A percentile compares a stretch with the other conserved stretches of the same genome.
Evolutionary conservation across 2,329 filamentous ascomycete genomes (phyloP).

Genomic region (Stemphylium beticola): DNA sequence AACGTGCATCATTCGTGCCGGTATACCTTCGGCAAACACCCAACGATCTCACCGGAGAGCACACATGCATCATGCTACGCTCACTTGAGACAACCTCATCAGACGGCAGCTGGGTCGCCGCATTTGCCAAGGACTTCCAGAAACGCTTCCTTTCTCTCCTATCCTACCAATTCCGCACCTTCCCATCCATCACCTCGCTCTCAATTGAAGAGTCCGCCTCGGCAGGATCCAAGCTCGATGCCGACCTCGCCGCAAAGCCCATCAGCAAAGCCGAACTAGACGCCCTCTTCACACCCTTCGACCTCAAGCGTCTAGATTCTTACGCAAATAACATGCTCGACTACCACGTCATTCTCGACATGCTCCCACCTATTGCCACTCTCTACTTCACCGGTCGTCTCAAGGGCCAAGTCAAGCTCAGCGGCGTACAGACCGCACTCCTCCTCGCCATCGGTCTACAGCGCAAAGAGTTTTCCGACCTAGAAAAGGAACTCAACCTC

Average conservation of each 20-base stretch:
- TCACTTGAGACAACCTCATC: constrained; percentile 64
- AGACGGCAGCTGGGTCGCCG: constrained; percentile 84
- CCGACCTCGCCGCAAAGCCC: constrained; percentile 55
- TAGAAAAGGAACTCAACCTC: constrained; percentile 79
- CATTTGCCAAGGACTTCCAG: constrained; percentile 92
- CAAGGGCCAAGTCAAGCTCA: constrained; percentile 70
- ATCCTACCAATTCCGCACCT: constrained; percentile 89
- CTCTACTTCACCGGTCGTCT: constrained; percentile 86
- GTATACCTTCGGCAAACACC: constrained; percentile 95
- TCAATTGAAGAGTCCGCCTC: constrained; percentile 88
- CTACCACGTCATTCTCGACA: constrained; percentile 94
- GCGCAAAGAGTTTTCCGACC: constrained; percentile 80
- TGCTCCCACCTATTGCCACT: constrained; percentile 80
- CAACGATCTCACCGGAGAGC: constrained; percentile 95
- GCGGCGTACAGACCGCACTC: constrained; percentile 83
- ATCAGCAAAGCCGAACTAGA: constrained; percentile 81
- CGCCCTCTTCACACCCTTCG: constrained; percentile 80
- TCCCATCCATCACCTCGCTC: constrained; percentile 77
- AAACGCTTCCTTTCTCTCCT: constrained; percentile 88
- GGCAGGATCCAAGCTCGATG: constrained; percentile 71
- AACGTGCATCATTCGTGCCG: constrained; percentile 81
- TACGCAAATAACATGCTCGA: constrained; percentile 98
- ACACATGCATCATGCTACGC: constrained; percentile 96
- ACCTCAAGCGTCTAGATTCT: constrained; percentile 91
- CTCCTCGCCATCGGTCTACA: constrained; percentile 88